Percentiles rank a stretch among this genome's conserved stretches.
phyloP scores from a whole-genome alignment of 352 stramenopile genomes.

The Pythium guiyangense region DNA sequence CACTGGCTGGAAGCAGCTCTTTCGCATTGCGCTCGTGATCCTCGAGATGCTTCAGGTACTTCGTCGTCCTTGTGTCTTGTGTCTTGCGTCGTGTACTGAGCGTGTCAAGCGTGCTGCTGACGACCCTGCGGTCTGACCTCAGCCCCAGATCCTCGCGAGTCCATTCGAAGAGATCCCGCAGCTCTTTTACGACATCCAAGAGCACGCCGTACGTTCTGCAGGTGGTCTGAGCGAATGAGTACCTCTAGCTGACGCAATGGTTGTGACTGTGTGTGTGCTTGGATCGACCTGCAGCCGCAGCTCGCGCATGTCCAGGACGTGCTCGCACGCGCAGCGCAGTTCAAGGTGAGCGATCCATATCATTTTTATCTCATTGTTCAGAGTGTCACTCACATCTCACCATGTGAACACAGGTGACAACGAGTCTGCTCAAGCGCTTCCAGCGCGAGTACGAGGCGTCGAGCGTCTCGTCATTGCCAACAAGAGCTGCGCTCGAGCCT shows the following conservation, averaged over 20 bases:
- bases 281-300: neutral
- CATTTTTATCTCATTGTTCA: no score
- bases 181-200: slow-evolving; percentile 69
- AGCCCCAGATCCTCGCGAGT: slow-evolving; percentile 52
- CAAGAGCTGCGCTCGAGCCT: neutral
- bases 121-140: neutral
- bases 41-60: slow-evolving; percentile 44
- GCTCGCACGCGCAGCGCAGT: neutral
- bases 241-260: neutral
- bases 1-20: slow-evolving; percentile 69
- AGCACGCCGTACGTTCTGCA: slow-evolving; percentile 39
- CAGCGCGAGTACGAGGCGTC: slow-evolving; percentile 26
- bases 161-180: slow-evolving; percentile 70
- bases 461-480: neutral
- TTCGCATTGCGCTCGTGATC: slow-evolving; percentile 57
- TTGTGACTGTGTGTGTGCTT: neutral
- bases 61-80: neutral
- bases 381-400: neutral
- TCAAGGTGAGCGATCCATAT: slow-evolving; percentile 4
- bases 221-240: no score
- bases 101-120: neutral
- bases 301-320: slow-evolving; percentile 1
- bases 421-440: slow-evolving; percentile 23
- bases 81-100: neutral
- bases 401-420: slow-evolving; percentile 18